Evolutionary conservation across 2,329 filamentous ascomycete genomes (phyloP), one percentile per base, ranked within the genome.

Genomic region (Alternaria ventricosa): DNA sequence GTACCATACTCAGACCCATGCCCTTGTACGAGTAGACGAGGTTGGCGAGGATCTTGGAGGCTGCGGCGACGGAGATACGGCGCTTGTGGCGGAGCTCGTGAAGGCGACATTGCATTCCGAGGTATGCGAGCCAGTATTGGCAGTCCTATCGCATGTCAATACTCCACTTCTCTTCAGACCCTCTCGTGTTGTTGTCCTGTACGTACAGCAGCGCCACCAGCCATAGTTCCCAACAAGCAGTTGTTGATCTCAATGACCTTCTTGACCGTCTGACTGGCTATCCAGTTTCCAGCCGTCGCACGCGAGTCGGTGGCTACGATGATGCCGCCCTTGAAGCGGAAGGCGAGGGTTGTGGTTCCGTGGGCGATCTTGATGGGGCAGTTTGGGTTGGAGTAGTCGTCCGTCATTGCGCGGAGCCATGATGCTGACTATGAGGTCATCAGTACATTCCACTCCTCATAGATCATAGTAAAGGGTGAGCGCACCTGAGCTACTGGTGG

Each of bases 321-420:
- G 84, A 99, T 98, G 79, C 96, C 96, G 76, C 94, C 94, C 84
- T 98, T 90, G 87, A 98, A 99, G 80, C 95, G 90, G 88, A 99
- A 99, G 68, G 94, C 95, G 66, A 99, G 90, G 56, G 96, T 99
- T 63, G 96, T 99, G 66, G 96, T 99, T 79, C 96, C 96, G 88
- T 99, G 96, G 69, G 96, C 96, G 77, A 99, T 94, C 88, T 99
- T 99, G 88, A 99, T 99, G 74, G 96, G 96, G 83, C 94, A 97
- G 83, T 92, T 89, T 64, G 96, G 94, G 86, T 99, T 99, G 75
- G 94, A 90, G 82, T 94, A 90, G 88, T 99, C 96, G 85, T 99
- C 96, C 73, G 96, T 98, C 82, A 93, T 93, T 74, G 96, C 93
- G 80, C 96, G 94, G 77, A 99, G 93, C 92, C 96, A 99, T 77